These are phyloP conservation scores for Mycosphaerella sp. DNA, from an alignment of 2,329 filamentous ascomycete species.

Conservation along the genomic window DNA sequence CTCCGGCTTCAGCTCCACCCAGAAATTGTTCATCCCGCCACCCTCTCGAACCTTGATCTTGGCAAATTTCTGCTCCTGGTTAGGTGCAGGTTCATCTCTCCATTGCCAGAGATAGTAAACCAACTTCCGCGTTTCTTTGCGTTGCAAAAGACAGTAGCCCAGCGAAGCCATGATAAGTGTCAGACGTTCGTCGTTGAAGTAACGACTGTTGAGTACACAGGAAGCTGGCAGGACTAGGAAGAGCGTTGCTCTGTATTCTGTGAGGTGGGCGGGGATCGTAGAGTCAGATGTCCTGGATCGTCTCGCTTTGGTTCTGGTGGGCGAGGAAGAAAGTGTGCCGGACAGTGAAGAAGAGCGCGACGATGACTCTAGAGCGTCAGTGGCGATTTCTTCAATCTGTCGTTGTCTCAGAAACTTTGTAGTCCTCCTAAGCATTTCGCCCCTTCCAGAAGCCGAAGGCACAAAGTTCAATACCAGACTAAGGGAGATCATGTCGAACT, in stretches of 20 bases:
- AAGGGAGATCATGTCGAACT: constrained; percentile 84
- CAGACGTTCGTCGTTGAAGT: constrained; percentile 67
- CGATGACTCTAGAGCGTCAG: background rate
- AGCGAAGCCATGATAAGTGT: constrained; percentile 67
- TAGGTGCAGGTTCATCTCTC: constrained; percentile 24
- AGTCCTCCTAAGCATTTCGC: constrained; percentile 77
- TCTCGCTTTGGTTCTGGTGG: background rate
- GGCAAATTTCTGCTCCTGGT: constrained; percentile 43
- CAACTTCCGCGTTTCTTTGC: constrained; percentile 74
- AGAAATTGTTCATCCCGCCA: constrained; percentile 79
- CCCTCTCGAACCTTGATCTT: constrained; percentile 77
- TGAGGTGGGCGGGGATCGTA: background rate
- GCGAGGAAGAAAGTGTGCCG: background rate
- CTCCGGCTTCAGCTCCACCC: constrained; percentile 56
- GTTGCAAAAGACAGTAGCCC: constrained; percentile 61
- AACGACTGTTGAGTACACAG: constrained; percentile 85
- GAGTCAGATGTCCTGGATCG: constrained; percentile 11
- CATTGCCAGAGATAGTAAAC: constrained; percentile 82
- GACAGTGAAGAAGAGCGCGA: background rate
- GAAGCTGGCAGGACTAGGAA: constrained; percentile 87
- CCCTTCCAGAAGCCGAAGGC: constrained; percentile 65
- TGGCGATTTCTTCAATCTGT: background rate
- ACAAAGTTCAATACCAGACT: constrained; percentile 95
- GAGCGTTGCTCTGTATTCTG: constrained; percentile 37
- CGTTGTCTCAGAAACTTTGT: constrained; percentile 57